Base-by-base conservation (phyloP, 345 rosid genomes). In the Rhizophora mangle region DNA sequence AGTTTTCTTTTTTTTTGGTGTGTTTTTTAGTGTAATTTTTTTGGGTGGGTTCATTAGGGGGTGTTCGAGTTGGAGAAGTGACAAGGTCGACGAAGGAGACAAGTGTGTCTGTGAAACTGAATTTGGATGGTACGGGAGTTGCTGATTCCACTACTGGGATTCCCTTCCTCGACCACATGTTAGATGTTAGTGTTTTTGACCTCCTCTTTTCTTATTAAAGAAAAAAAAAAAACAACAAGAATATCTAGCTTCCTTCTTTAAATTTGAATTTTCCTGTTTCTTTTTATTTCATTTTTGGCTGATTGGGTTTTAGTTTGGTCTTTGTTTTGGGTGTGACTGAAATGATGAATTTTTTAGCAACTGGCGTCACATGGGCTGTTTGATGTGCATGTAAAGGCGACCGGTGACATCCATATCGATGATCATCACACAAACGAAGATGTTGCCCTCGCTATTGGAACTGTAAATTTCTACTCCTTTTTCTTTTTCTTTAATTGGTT, bases 371-470 rank as follows among this genome's bases (percentile, higher is more conserved):
- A 92, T 74, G 99, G 97, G 26, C 79, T 95, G 72, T 86, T 95
- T 8, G 96, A 95, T 72, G 89, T 95, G 34, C 92, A 88, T 54
- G 96, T 90, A 53, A 86, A 83, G 88, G 98, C 92, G 29, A 87
- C 89, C 8, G 98, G 99, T 27, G 98, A 95, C 56, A 71, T 80
- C 83, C 98, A 90, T 79, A 95, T 95, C 9, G 98, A 95, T 29
- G 96, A 95, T 80, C 98, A 92, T 76, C 99, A 95, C 70, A 87
- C 91, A 0, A 95, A 90, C 68, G 97, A 95, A 82, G 99, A 92
- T 74, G 88, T 89, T 78, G 91, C 94, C 9, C 98, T 92, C 73
- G 96, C 98, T 75, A 81, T 92, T 74, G 98, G 99, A 82, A 86
- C 98, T 8, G 98, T 92, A 34, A 27, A 29, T 24, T 4, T n/a